These are phyloP conservation scores for Rubia tinctorum DNA, from an alignment of 305 asterid genomes.

Conservation along the genomic window DNA sequence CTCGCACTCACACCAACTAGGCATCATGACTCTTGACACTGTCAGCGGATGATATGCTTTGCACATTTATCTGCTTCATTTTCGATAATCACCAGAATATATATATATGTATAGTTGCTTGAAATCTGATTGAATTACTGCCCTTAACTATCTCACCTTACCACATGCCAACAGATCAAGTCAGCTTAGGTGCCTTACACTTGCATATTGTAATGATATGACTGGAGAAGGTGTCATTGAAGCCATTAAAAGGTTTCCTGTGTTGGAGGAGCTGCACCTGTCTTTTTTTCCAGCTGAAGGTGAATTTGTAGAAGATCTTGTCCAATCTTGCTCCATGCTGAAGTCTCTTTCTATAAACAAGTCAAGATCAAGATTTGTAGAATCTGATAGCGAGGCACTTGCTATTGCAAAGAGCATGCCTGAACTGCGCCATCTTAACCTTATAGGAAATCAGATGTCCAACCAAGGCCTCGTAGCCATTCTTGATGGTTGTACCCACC, in stretches of 20 bases:
- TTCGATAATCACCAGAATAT: background rate
- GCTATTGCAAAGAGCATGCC: conserved; percentile 44
- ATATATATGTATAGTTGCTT: background rate
- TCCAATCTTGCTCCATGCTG: conserved; percentile 41
- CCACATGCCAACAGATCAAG: background rate
- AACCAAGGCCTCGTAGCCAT: conserved; percentile 21
- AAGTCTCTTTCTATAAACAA: conserved; percentile 36
- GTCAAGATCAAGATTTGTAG: background rate
- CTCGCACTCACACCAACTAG: background rate
- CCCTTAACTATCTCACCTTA: background rate
- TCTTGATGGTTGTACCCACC: conserved; percentile 25
- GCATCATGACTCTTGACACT: background rate
- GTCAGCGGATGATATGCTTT: too few relatives aligned
- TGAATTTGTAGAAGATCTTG: conserved; percentile 26
- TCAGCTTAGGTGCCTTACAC: conserved; percentile 6
- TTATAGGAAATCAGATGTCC: conserved; percentile 24
- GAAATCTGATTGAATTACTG: background rate
- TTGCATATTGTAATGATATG: background rate
- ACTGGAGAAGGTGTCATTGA: background rate
- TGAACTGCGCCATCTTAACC: conserved; percentile 31
- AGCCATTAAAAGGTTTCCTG: conserved; percentile 11
- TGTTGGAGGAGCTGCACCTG: conserved; percentile 15
- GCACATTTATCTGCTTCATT: background rate
- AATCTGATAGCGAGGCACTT: conserved; percentile 20
- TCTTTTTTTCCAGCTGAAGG: background rate